These are phyloP conservation scores for Umbelopsis vinacea DNA, from an alignment of 192 early-diverging fungal species.

Conservation along the genomic window DNA sequence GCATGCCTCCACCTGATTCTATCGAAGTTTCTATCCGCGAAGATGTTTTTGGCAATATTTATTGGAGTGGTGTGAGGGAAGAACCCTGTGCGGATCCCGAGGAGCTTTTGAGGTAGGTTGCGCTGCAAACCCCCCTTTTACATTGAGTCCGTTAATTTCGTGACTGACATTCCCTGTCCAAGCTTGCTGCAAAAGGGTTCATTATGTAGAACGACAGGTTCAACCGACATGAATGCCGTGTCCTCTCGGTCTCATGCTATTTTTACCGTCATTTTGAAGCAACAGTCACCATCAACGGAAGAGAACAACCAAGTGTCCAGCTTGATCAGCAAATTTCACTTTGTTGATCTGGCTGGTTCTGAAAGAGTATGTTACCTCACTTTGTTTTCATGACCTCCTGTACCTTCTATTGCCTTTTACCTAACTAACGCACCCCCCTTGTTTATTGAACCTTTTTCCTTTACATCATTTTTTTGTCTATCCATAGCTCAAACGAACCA, in stretches of 20 bases:
- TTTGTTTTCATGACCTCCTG: no score
- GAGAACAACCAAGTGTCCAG: constrained; percentile 32
- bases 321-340: constrained; percentile 82
- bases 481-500: constrained; percentile 80
- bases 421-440: background rate
- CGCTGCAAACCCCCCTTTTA: background rate
- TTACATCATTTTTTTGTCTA: background rate
- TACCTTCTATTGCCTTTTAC: no score
- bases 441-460: background rate
- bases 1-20: background rate
- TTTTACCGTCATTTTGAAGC: constrained; percentile 87
- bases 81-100: constrained; percentile 68
- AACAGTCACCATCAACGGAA: constrained; percentile 54
- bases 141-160: background rate
- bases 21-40: constrained; percentile 63
- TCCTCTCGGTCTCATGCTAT: constrained; percentile 97
- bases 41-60: constrained; percentile 86
- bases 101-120: constrained; percentile 59
- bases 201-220: constrained; percentile 69
- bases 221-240: constrained; percentile 93
- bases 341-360: constrained; percentile 98
- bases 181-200: constrained; percentile 61
- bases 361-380: constrained; percentile 62
- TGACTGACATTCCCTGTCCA: background rate
- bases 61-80: constrained; percentile 84